Evolutionary conservation across 352 stramenopile species (phyloP).

Genomic region (Globisporangium takayamanum): DNA sequence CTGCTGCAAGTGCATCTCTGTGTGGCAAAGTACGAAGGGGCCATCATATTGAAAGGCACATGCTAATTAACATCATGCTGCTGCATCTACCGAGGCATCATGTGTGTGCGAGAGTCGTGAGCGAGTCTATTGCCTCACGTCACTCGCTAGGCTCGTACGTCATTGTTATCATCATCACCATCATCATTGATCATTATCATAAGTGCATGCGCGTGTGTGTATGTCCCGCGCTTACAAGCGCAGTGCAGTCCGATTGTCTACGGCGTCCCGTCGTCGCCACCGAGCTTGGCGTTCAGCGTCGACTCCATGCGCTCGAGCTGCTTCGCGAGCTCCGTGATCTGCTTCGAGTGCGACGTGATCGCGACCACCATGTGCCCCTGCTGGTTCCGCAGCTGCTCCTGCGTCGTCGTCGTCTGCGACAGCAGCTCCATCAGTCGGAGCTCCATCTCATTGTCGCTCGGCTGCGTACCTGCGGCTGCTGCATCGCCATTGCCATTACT

Average conservation of each 20-base stretch:
- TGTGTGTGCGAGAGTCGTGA: no score
- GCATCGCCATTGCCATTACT: not conserved
- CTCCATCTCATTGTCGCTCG: slow-evolving; percentile 64
- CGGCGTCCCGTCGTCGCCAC: slow-evolving; percentile 3
- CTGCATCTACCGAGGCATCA: no score
- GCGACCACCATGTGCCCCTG: slow-evolving; percentile 77
- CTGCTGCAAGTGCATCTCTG: no score
- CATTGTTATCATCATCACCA: no score
- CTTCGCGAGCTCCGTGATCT: slow-evolving; percentile 74
- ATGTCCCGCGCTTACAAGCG: no score
- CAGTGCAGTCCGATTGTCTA: not conserved
- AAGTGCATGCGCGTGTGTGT: no score
- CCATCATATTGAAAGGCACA: no score
- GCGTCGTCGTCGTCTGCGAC: slow-evolving; percentile 73
- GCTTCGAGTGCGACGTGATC: slow-evolving; percentile 67
- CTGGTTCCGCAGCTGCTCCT: slow-evolving; percentile 75
- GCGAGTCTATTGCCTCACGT: no score
- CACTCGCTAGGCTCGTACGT: no score
- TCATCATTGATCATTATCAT: no score
- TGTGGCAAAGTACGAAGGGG: no score
- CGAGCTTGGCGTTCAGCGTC: slow-evolving; percentile 55
- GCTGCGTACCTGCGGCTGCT: not conserved
- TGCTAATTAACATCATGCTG: no score
- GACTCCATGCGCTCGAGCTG: slow-evolving; percentile 77
- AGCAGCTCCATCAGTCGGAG: slow-evolving; percentile 65